phyloP scores from a whole-genome alignment of 2,329 filamentous ascomycete species.

The Daldinia sp. region DNA sequence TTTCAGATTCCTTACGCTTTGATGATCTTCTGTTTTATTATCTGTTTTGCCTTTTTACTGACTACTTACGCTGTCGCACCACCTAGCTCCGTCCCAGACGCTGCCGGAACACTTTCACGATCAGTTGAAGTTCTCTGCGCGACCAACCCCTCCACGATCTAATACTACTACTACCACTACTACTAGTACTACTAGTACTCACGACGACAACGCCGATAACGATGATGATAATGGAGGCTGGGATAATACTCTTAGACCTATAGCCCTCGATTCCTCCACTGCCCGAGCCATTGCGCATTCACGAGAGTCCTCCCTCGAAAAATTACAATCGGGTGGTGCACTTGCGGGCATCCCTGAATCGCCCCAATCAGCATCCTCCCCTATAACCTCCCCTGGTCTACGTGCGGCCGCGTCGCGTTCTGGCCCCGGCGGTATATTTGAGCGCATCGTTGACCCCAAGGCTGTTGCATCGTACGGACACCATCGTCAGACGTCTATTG shows the following conservation, averaged over 20 bases:
- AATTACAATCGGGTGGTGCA: constrained; percentile 56
- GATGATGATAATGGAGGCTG: constrained; percentile 55
- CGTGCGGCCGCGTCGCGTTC: constrained; percentile 58
- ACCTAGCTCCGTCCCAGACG: constrained; percentile 69
- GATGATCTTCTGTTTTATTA: constrained; percentile 37
- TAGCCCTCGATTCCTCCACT: constrained; percentile 56
- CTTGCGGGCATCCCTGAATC: constrained; percentile 52
- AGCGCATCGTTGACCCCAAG: constrained; percentile 69
- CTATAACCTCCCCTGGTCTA: constrained; percentile 55
- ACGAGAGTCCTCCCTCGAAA: constrained; percentile 70
- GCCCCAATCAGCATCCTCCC: constrained; percentile 47
- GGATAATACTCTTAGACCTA: constrained; percentile 65
- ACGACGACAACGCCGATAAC: constrained; percentile 58
- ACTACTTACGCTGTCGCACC: constrained; percentile 44
- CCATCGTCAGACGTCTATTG: constrained; percentile 95
- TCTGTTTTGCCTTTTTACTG: constrained; percentile 39
- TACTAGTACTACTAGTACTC: no score
- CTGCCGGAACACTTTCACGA: constrained; percentile 67
- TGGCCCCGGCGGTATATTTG: constrained; percentile 58
- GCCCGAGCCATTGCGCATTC: constrained; percentile 63
- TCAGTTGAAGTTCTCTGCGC: constrained; percentile 64
- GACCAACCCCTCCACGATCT: constrained; percentile 63
- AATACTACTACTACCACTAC: constrained; percentile 52
- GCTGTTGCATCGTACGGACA: constrained; percentile 76
- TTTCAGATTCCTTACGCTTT: constrained; percentile 29